These are phyloP conservation scores for Austroboletus rostrupii DNA, from an alignment of 1,284 basidiomycete genomes.

Conservation along the genomic window DNA sequence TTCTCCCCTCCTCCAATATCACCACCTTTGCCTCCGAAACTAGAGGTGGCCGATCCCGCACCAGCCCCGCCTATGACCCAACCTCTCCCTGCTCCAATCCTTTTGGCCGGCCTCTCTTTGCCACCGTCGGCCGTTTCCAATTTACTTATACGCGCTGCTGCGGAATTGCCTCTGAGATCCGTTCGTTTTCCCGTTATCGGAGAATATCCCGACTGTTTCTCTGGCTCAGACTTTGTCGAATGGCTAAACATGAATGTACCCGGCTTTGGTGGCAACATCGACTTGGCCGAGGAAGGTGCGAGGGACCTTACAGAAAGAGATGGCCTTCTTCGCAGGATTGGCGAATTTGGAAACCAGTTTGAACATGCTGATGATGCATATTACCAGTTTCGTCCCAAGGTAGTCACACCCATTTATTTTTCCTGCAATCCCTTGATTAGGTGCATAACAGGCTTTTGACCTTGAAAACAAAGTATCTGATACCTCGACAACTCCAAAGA, in stretches of 20 bases:
- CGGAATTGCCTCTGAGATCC: slow-evolving; percentile 59
- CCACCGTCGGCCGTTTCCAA: slow-evolving; percentile 60
- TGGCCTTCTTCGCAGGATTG: slow-evolving; percentile 70
- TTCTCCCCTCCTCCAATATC: slow-evolving; percentile 65
- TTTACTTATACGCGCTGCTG: slow-evolving; percentile 61
- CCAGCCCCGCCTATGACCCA: slow-evolving; percentile 33
- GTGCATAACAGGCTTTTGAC: slow-evolving; percentile 57
- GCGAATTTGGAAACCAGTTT: slow-evolving; percentile 77
- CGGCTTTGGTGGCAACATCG: slow-evolving; percentile 67
- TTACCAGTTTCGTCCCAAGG: slow-evolving; percentile 78
- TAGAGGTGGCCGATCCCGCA: slow-evolving; percentile 15
- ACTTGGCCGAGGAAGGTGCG: slow-evolving; percentile 77
- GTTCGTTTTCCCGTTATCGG: slow-evolving; percentile 81
- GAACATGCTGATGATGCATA: slow-evolving; percentile 72
- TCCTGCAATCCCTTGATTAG: slow-evolving; percentile 3
- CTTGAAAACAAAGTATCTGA: slow-evolving; percentile 44
- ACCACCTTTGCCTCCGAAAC: slow-evolving; percentile 47
- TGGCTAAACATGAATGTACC: slow-evolving; percentile 72
- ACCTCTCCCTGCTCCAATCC: slow-evolving; percentile 48
- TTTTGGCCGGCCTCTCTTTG: slow-evolving; percentile 72
- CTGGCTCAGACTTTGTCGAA: slow-evolving; percentile 73
- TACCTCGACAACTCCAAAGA: slow-evolving; percentile 31
- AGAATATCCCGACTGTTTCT: slow-evolving; percentile 83
- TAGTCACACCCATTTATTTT: slow-evolving; percentile 25
- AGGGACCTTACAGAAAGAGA: slow-evolving; percentile 72